Conservation (phyloP, 2,329 filamentous ascomycete species). For the Fusarium paranaense region DNA sequence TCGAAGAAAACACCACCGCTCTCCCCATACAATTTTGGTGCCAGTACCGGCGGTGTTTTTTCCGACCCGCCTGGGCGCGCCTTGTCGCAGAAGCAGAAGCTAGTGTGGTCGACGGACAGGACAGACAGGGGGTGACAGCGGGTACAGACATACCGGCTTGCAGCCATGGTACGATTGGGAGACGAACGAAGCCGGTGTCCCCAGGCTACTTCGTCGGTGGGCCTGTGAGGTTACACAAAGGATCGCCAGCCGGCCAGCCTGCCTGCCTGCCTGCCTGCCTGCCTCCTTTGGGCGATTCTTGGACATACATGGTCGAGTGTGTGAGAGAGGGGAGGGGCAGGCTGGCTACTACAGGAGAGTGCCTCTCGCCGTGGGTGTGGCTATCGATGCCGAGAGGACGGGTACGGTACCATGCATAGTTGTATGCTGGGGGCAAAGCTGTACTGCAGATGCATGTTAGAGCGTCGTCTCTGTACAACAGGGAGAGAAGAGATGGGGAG, state of each 20-base stretch:
- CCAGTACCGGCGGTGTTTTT: no score
- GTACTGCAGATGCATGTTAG: background rate
- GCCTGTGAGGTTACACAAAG: slow-evolving; percentile 34
- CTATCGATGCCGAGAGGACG: slow-evolving; percentile 4
- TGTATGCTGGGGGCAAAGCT: background rate
- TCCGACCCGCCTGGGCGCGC: background rate
- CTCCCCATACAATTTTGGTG: no score
- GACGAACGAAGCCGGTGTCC: slow-evolving; percentile 11
- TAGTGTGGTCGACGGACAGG: background rate
- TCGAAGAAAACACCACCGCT: no score
- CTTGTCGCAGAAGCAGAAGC: background rate
- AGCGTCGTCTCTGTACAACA: background rate
- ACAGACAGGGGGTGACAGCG: slow-evolving; percentile 14
- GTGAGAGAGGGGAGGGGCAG: background rate
- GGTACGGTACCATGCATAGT: background rate
- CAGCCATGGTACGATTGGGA: slow-evolving; percentile 13
- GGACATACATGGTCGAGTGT: slow-evolving; percentile 10
- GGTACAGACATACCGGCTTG: slow-evolving; percentile 8
- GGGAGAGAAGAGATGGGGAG: background rate
- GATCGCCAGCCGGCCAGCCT: slow-evolving; percentile 17
- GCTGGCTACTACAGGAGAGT: background rate
- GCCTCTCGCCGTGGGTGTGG: background rate
- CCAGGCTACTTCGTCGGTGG: slow-evolving; percentile 18
- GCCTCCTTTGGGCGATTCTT: background rate
- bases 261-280: background rate